Evolutionary conservation across 2,329 filamentous ascomycete genomes (phyloP), one percentile per base, ranked within the genome.

Genomic region (Fusarium chlamydosporum): DNA sequence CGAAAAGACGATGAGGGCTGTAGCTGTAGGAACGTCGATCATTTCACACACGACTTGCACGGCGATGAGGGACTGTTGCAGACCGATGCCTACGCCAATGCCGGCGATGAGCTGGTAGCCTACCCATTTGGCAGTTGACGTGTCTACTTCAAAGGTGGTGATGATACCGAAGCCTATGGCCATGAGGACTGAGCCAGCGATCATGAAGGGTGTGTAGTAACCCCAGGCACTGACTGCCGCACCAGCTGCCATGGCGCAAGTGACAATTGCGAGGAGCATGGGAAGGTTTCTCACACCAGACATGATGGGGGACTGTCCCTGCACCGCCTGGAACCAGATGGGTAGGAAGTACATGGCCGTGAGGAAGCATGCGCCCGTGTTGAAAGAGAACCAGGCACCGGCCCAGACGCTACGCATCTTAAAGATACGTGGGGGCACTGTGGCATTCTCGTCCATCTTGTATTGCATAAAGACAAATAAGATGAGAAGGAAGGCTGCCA

Each of bases 311-410:
- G 73, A 76, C 18, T 77, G 77, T 10, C 78, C 80, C 37, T 82
- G 77, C 16, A 84, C 79, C 6, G 81, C 79, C 65, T 83, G 81
- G 68, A 84, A 84, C 80, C 81, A 84, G 35, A 83, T 79, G 2
- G 82, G 80, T 0, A 83, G 60, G 58, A 79, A 83, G 62, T 82
- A 82, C 23, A 82, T 62, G 16, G 70, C 62, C 1, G 72, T 56
- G 31, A 77, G 64, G 54, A 78, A 76, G 18, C 74, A 76, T 1
- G 75, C 78, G 33, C 80, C 77, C 34, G 81, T 79, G 45, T 80
- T 76, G 65, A 82, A 81, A 7, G 78, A 74, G 42, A 79, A 78
- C 56, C 76, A 73, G 6, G 77, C 72, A 3, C 76, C 75, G 3
- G 77, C 74, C 74, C 76, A 78, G 26, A 85, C 78, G 7, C 76